Evolutionary conservation across 202 grass and related monocot species (phyloP), one percentile per base, ranked within the genome.

Genomic region (Zoysia matrella): DNA sequence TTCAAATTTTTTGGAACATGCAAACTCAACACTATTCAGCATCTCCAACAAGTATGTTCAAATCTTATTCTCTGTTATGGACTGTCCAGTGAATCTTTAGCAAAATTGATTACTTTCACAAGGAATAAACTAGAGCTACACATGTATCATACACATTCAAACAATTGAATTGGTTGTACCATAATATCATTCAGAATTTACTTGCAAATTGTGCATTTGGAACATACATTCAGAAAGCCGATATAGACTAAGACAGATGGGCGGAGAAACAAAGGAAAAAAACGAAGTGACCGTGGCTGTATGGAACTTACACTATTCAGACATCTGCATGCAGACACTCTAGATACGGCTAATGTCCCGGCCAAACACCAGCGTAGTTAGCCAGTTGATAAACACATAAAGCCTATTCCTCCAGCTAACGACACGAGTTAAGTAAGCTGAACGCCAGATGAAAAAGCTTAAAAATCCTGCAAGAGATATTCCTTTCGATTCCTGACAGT

Each of bases 121-220:
- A 60, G 45, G 60, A 62, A 53, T 4, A 51, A 54, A 69, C 16
- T 61, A 42, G 8, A 52, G 47, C 8, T 42, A 7, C 30, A 13
- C 18, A 16, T 75, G 18, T 47, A 43, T 18, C 13, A 14, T 46
- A 74, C 50, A 15, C 48, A 72, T 41, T 65, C 46, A 46, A 40
- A 22, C 18, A 89, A 48, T 18, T 73, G 67, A 36, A 36, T 36
- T 36, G 30, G 11, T 3, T 18, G 7, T 40, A 45, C 8, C 3
- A 45, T 72, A 8, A 60, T 72, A 14, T 86, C 87, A 76, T 90
- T 76, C 84, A 76, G 12, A 54, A 77, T 87, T 80, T 67, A 80
- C 69, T 18, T 60, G 13, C 14, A 40, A 60, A 69, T 40, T 74
- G 45, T 50, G 61, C 53, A 55, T 61, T 65, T 67, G 22, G 46